These are phyloP conservation scores for Ilyonectria destructans DNA, from an alignment of 2,329 filamentous ascomycete species.

Conservation along the genomic window DNA sequence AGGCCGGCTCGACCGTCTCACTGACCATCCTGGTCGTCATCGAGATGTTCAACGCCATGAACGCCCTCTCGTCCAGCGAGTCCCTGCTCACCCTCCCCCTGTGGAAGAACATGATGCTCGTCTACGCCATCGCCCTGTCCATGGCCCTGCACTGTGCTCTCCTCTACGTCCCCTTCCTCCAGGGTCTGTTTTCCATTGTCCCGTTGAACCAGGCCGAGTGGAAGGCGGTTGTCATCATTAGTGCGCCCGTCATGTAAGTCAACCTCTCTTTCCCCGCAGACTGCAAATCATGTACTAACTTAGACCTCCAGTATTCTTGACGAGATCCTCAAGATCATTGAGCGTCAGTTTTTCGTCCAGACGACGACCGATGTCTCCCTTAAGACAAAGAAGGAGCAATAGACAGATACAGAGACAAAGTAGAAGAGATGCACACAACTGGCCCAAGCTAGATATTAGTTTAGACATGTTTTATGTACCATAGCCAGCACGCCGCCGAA, in stretches of 20 bases:
- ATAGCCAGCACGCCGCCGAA: slow-evolving; percentile 34
- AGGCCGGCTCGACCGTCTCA: slow-evolving; percentile 93
- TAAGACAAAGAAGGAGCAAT: slow-evolving; percentile 71
- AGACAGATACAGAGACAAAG: slow-evolving; percentile 49
- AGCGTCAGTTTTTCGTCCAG: slow-evolving; percentile 78
- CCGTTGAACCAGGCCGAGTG: slow-evolving; percentile 90
- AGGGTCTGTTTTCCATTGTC: slow-evolving; percentile 90
- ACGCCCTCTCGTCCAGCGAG: slow-evolving; percentile 95
- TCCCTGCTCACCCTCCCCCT: slow-evolving; percentile 92
- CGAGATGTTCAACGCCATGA: slow-evolving; percentile 99
- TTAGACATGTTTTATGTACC: slow-evolving; percentile 52
- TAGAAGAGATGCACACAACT: slow-evolving; percentile 37
- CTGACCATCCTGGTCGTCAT: slow-evolving; percentile 95
- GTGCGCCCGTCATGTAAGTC: slow-evolving; percentile 92
- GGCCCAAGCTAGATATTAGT: slow-evolving; percentile 45
- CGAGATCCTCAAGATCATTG: slow-evolving; percentile 84
- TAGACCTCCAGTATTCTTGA: slow-evolving; percentile 77
- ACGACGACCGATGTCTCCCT: slow-evolving; percentile 59
- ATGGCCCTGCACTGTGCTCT: slow-evolving; percentile 97
- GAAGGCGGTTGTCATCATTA: slow-evolving; percentile 91
- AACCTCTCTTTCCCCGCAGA: not conserved
- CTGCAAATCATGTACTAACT: slow-evolving; percentile 43
- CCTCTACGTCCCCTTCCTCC: slow-evolving; percentile 91
- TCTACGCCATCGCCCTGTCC: slow-evolving; percentile 92
- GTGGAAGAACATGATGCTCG: slow-evolving; percentile 99